Base-by-base conservation (phyloP, 139 green algal species). In the Limnomonas spitsbergensis region DNA sequence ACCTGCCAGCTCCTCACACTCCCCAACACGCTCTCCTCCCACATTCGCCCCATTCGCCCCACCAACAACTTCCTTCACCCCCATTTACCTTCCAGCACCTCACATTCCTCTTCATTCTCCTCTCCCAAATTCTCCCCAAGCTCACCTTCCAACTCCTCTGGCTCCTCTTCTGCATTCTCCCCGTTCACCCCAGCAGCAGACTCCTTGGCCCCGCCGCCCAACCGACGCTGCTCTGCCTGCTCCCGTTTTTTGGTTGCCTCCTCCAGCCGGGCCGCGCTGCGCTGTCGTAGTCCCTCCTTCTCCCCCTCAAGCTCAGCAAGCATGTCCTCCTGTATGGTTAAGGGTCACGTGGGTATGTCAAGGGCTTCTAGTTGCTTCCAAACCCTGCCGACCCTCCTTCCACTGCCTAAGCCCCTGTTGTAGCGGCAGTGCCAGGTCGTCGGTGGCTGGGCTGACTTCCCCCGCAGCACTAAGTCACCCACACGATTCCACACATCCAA, bases 101-200 rank as follows among this genome's bases (percentile, higher is more conserved):
- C 7, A 27, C 42, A 54, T 54, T 9, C 42, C 6, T 6, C 42
- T n/a, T n/a, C n/a, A n/a, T n/a, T n/a, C n/a, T n/a, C n/a, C n/a
- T n/a, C n/a, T n/a, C n/a, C n/a, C n/a, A 6, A 54, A 27, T 9
- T 9, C 42, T 6, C 9, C 7, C 42, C 6, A 9, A 6, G 6
- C 69, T 76, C 69, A 76, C 69, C 36, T 56, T 54, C 69, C 36
- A 76, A 53, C 35, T 74, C 68, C 34, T 74, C 68, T 3, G 24
- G 7, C 35, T 74, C 36, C 35, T 69, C 72, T 2, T 78, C 72
- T 32, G 67, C 32, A 39, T 40, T 14, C 7, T 68, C 4, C 6
- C 29, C 40, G 40, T 56, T 3, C 4, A 4, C 40, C 6, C 29
- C n/a, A 20, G 4, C 38, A 6, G 3, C 70, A 7, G 36, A 36